phyloP scores from a whole-genome alignment of 164 flowering plant genomes.

The Protea cynaroides region DNA sequence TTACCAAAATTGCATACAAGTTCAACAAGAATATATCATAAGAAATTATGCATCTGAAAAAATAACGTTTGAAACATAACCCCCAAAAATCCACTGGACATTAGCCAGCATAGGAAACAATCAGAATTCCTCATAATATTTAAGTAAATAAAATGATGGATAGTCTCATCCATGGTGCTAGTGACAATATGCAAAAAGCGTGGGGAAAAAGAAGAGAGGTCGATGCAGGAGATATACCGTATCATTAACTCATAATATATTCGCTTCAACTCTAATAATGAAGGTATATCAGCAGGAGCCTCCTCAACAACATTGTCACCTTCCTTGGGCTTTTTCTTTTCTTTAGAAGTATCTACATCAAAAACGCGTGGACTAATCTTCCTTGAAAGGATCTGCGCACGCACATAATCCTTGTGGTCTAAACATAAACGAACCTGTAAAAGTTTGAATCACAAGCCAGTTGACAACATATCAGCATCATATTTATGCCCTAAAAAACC shows the following conservation, averaged over 20 bases:
- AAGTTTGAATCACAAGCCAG: background rate
- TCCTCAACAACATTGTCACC: conserved; percentile 65
- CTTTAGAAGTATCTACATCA: conserved; percentile 52
- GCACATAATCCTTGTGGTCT: conserved; percentile 70
- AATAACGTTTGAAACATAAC: too few species aligned
- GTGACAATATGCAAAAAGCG: background rate
- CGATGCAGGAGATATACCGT: conserved; percentile 20
- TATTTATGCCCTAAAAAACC: background rate
- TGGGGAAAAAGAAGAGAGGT: background rate
- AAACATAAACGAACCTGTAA: conserved; percentile 67
- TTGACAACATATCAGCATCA: background rate
- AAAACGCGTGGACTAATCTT: conserved; percentile 70
- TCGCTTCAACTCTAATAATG: conserved; percentile 55
- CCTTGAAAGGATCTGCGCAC: conserved; percentile 70
- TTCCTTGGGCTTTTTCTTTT: conserved; percentile 69
- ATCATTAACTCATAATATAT: conserved; percentile 67
- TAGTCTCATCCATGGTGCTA: background rate
- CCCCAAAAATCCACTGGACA: background rate
- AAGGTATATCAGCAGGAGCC: conserved; percentile 68
- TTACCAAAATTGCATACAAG: too few species aligned
- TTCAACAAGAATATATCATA: too few species aligned
- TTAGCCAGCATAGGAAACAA: background rate
- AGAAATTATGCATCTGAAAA: too few species aligned
- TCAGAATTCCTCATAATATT: background rate
- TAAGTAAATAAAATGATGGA: background rate